Conservation (phyloP, 2,329 filamentous ascomycete genomes). For the Apiospora aurea region DNA sequence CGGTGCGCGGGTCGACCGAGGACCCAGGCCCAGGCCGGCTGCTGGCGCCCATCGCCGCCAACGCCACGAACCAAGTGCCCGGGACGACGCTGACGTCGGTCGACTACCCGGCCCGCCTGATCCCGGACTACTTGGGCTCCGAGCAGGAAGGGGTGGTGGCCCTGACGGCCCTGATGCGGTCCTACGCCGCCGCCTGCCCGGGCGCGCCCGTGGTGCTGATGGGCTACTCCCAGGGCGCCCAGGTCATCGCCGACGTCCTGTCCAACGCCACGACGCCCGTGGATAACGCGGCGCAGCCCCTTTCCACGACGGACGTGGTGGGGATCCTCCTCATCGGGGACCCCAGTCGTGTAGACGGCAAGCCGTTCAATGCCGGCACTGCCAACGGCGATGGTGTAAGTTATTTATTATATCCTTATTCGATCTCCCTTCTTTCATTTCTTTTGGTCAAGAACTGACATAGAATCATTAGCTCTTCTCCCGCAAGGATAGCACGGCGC, state of each 20-base stretch:
- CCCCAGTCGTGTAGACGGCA: conserved; percentile 40
- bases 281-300: neutral
- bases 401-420: neutral
- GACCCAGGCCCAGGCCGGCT: conserved; percentile 35
- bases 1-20: conserved; percentile 45
- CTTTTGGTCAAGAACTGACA: neutral
- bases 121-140: conserved; percentile 36
- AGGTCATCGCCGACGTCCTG: conserved; percentile 41
- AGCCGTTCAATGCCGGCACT: conserved; percentile 41
- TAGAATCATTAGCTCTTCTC: conserved; percentile 28
- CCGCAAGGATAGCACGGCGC: conserved; percentile 29
- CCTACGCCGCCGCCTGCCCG: conserved; percentile 40
- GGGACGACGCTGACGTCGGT: conserved; percentile 44
- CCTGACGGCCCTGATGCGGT: conserved; percentile 39
- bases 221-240: conserved; percentile 44
- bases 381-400: conserved; percentile 38
- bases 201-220: conserved; percentile 43
- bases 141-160: conserved; percentile 41
- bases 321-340: conserved; percentile 42
- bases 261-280: conserved; percentile 28
- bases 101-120: conserved; percentile 40
- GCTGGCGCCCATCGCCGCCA: neutral
- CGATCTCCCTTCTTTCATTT: neutral
- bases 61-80: conserved; percentile 32
- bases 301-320: neutral